Evolutionary conservation across 352 stramenopile species (phyloP).

Genomic region (Lagenidium giganteum): DNA sequence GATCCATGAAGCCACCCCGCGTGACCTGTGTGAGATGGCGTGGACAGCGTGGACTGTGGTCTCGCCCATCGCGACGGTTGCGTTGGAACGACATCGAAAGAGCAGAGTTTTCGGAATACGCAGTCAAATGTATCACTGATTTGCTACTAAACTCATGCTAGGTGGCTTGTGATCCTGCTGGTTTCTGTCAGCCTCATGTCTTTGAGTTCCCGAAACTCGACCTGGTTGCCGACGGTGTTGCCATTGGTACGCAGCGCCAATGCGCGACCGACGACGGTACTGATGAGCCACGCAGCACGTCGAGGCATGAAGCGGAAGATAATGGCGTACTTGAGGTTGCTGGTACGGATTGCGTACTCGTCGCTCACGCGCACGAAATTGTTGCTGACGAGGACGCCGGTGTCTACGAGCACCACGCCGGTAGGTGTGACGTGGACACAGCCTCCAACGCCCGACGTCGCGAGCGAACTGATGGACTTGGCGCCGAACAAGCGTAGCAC

Average conservation of each 20-base stretch:
- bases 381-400: constrained; percentile 19
- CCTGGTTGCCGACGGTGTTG: constrained; percentile 2
- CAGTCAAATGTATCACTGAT: too few relatives aligned
- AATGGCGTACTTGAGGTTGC: constrained; percentile 19
- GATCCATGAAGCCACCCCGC: too few relatives aligned
- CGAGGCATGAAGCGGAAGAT: constrained; percentile 15
- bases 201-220: constrained; percentile 16
- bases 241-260: constrained; percentile 9
- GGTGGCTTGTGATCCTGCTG: too few relatives aligned
- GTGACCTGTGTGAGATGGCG: too few relatives aligned
- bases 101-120: too few relatives aligned
- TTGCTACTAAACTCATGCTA: too few relatives aligned
- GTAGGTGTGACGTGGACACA: constrained; percentile 3
- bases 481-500: constrained; percentile 10
- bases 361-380: constrained; percentile 19
- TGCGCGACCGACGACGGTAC: constrained; percentile 11
- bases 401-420: constrained; percentile 5
- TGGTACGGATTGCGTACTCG: constrained; percentile 5
- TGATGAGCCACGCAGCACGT: constrained; percentile 6
- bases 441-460: background rate
- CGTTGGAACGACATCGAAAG: too few relatives aligned
- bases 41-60: too few relatives aligned
- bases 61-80: too few relatives aligned
- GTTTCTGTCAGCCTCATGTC: constrained; percentile 21
- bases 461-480: background rate